Base-by-base conservation (phyloP, 257 asterid genomes). In the Ilex asprella region DNA sequence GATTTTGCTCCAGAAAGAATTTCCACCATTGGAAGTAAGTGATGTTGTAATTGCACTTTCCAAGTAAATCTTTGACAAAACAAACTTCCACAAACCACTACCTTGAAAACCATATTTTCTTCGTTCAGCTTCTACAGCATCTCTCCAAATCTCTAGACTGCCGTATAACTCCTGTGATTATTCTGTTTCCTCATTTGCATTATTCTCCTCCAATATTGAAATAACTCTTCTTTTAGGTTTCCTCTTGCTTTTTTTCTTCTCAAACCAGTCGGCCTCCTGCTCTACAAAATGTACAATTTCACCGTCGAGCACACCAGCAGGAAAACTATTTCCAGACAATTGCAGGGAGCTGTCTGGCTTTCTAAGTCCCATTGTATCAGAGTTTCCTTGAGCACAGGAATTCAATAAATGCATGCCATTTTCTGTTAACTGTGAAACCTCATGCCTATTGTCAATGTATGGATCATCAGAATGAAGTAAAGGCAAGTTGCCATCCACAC, bases 151-250 rank as follows among this genome's bases (percentile, higher is more conserved):
- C 60, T 76, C 81, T 63, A 55, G 43, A 21, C 69, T 72, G 56
- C 78, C 93, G 73, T 63, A 55, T 74, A 67, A 35, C 64, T 53
- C 79, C 68, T 65, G 72, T 7, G 70, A 62, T 54, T 75, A 59
- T 63, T 75, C 82, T 8, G 60, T 64, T 51, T 81, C 75, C 62
- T 64, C 69, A 43, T 65, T 72, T 32, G 32, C 67, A 46, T 66
- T 75, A 10, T 82, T 81, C 71, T 86, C 94, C 71, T 79, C 95
- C 0, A 72, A 76, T 65, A 91, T 81, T 68, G 89, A 80, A 67
- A 88, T 54, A 79, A 83, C 75, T 82, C 91, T 86, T 69, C 78
- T 82, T 63, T 73, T 72, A 32, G 81, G 72, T 69, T 75, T 88
- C 76, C 85, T 74, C 60, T 62, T 76, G 58, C 29, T 53, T 65